Evolutionary conservation across 345 rosid species (phyloP), one percentile per base, ranked within the genome.

Genomic region (Luvunga scandens): DNA sequence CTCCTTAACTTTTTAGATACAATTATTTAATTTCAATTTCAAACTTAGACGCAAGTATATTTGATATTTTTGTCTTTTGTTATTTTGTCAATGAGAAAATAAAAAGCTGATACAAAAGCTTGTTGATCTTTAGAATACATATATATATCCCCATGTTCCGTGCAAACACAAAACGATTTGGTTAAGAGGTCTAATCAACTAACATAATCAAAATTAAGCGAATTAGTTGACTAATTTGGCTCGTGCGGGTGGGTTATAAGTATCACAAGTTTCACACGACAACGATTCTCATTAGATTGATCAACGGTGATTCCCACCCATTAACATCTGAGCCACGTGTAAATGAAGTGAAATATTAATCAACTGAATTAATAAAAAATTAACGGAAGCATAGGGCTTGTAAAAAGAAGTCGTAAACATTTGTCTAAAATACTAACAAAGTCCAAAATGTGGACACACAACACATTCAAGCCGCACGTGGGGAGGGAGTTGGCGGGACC

Each of bases 401-500:
- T 66, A 39, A 71, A n/a, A 59, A 63, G 50, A 45, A 3, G 50
- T 45, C 3, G 50, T 45, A 13, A 45, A 13, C 13, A 45, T 53
- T 18, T 5, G 22, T 18, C 57, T 18, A 53, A 18, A 53, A 16
- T 5, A 53, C 21, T 2, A 13, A 14, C 1, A 53, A 16, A 18
- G 57, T 53, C n/a, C 30, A 10, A n/a, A 8, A n/a, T 24, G 55
- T 30, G 31, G 8, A 33, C 14, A 9, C 22, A 48, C 68, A 48
- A 45, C 79, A 67, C 50, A 73, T 65, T 60, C 82, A 63, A 33
- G 36, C 77, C 79, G 80, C 89, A 87, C 86, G 87, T 83, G 86
- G 31, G 70, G 77, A 22, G 66, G 4, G 24, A 6, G 27, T 10
- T 19, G 31, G 77, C 9, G 78, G 81, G 81, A 6, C 76, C 81